Percentiles rank a stretch among this genome's conserved stretches.
These are phyloP conservation scores for Cenchrus fungigraminus DNA, from an alignment of 176 grass and related monocot species.

Conservation along the genomic window DNA sequence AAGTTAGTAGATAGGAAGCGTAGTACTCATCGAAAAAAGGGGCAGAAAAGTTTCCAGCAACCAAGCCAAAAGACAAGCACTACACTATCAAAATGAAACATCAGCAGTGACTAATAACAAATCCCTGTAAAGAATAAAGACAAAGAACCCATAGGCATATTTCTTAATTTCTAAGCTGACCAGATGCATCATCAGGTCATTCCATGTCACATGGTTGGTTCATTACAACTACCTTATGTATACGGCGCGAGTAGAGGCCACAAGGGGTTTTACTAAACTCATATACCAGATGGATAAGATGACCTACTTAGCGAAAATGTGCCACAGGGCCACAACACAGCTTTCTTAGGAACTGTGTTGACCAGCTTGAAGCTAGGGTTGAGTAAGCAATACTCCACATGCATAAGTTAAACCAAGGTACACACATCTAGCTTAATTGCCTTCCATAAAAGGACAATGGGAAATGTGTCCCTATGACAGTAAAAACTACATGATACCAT, in stretches of 20 bases:
- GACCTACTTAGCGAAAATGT: neutral
- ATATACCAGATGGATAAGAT: neutral
- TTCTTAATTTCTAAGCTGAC: constrained; percentile 12
- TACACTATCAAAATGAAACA: neutral
- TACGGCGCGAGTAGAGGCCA: neutral
- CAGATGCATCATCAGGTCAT: constrained; percentile 1
- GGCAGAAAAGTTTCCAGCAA: constrained; percentile 10
- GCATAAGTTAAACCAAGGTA: neutral
- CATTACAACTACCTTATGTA: neutral
- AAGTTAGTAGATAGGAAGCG: constrained; percentile 21
- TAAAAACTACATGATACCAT: neutral
- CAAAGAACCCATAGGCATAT: neutral
- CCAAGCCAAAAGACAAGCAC: neutral
- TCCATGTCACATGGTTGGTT: constrained; percentile 2
- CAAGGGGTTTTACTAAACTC: constrained; percentile 6
- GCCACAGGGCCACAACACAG: neutral
- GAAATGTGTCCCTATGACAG: neutral
- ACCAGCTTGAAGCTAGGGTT: neutral
- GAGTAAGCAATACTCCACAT: neutral
- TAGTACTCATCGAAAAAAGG: neutral
- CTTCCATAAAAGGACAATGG: neutral
- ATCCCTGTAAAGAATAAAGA: constrained; percentile 9
- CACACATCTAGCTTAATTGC: neutral
- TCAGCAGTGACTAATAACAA: neutral
- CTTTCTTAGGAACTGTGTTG: neutral